A percentile compares a stretch with the other conserved stretches of the same genome.
Evolutionary conservation across 768 basidiomycete genomes (phyloP).

Genomic region (Clavulina sp.): DNA sequence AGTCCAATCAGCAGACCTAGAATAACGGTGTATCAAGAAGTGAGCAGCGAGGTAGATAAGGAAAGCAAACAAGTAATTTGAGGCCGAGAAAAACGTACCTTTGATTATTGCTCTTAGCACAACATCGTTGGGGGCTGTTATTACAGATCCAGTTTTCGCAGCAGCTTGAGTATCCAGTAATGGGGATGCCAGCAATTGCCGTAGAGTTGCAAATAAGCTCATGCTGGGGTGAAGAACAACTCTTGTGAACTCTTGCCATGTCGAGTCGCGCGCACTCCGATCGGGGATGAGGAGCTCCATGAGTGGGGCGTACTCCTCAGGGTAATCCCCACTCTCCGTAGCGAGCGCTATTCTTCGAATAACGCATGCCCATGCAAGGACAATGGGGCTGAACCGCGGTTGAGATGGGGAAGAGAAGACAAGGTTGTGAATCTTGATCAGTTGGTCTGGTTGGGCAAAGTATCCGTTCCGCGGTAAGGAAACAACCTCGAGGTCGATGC

Average conservation of each 20-base stretch:
- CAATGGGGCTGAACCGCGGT: slow-evolving; percentile 50
- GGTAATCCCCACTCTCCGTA: slow-evolving; percentile 20
- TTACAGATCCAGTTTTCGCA: slow-evolving; percentile 46
- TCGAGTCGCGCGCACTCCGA: slow-evolving; percentile 1
- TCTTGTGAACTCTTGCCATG: background rate
- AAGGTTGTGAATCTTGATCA: slow-evolving; percentile 49
- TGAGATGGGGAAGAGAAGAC: slow-evolving; percentile 36
- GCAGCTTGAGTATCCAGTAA: slow-evolving; percentile 59
- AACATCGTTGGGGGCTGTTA: slow-evolving; percentile 60
- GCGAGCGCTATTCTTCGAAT: slow-evolving; percentile 40
- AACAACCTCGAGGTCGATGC: slow-evolving; percentile 56
- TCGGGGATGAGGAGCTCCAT: slow-evolving; percentile 10
- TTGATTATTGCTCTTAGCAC: slow-evolving; percentile 71
- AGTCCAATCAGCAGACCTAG: slow-evolving; percentile 67
- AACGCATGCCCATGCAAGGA: slow-evolving; percentile 73
- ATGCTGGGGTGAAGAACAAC: slow-evolving; percentile 1
- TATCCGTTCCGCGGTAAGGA: slow-evolving; percentile 16
- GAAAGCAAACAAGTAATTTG: background rate
- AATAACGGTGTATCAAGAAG: background rate
- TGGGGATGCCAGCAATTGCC: slow-evolving; percentile 20
- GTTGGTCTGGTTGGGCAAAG: slow-evolving; percentile 46
- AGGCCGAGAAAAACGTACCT: slow-evolving; percentile 36
- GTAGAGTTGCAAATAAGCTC: slow-evolving; percentile 5
- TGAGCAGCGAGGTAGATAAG: slow-evolving; percentile 5
- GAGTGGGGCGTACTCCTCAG: slow-evolving; percentile 12